These are phyloP conservation scores for Phalaenopsis equestris DNA, from an alignment of 106 monocot genomes.

Conservation along the genomic window DNA sequence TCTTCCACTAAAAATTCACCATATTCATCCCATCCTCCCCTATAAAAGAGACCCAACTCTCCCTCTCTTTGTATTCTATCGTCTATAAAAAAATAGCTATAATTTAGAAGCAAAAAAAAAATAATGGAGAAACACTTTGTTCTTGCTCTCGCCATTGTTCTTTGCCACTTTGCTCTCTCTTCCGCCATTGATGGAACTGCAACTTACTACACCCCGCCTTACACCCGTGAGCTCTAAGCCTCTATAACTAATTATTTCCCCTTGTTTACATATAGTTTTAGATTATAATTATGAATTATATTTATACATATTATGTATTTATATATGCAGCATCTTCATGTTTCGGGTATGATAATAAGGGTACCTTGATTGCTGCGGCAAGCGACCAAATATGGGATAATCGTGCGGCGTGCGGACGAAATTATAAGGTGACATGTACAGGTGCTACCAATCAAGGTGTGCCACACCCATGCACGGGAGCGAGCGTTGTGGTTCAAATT, in stretches of 20 bases:
- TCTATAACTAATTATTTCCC: too few relatives aligned
- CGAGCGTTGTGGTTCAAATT: background rate
- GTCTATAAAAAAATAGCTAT: background rate
- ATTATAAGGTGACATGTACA: background rate
- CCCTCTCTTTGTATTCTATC: too few relatives aligned
- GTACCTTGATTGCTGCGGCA: conserved; percentile 53
- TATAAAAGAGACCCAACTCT: background rate
- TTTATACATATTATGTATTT: background rate
- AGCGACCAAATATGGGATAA: conserved; percentile 35
- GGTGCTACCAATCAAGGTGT: background rate
- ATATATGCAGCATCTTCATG: conserved; percentile 28
- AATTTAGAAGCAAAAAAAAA: background rate
- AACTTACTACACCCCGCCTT: conserved; percentile 25
- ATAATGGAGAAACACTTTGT: background rate
- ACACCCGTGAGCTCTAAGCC: conserved; percentile 14
- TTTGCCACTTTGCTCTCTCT: background rate
- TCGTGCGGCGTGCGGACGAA: background rate
- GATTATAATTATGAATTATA: background rate
- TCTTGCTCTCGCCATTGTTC: background rate
- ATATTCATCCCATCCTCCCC: background rate
- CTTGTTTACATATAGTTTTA: too few relatives aligned
- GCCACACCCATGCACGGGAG: background rate
- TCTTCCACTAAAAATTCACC: too few relatives aligned
- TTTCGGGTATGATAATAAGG: conserved; percentile 23
- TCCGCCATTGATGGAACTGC: conserved; percentile 6